Conservation (phyloP, 2,329 filamentous ascomycete species). For the Penicillium sp. region DNA sequence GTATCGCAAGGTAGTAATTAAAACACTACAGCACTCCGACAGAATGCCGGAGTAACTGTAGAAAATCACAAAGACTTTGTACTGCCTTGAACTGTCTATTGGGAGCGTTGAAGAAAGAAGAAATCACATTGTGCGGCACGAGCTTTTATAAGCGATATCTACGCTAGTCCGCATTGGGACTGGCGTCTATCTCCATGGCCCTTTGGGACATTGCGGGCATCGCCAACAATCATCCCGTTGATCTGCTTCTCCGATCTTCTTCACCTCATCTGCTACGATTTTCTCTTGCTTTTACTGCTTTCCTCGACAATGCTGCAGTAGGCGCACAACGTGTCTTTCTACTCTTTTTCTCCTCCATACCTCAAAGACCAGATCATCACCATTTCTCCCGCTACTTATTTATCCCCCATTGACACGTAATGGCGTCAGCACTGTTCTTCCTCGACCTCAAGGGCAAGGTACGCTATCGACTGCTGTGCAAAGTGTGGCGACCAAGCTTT, state of each 20-base stretch:
- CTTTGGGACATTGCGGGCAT: conserved; percentile 13
- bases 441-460: conserved; percentile 99
- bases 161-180: conserved; percentile 30
- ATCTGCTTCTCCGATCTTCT: conserved; percentile 3
- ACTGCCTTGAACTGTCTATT: conserved; percentile 80
- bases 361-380: conserved; percentile 8
- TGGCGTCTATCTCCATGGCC: conserved; percentile 9
- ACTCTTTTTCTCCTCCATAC: neutral
- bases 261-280: neutral
- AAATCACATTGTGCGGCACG: conserved; percentile 16
- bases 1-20: conserved; percentile 64
- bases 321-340: conserved; percentile 6
- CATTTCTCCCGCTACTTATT: conserved; percentile 7
- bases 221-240: conserved; percentile 6
- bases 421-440: conserved; percentile 98
- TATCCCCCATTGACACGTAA: conserved; percentile 46
- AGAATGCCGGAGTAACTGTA: conserved; percentile 64
- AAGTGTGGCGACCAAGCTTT: neutral
- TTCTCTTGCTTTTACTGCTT: neutral
- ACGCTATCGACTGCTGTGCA: conserved; percentile 24
- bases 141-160: conserved; percentile 21
- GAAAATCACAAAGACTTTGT: conserved; percentile 47
- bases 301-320: conserved; percentile 10
- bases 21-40: conserved; percentile 54
- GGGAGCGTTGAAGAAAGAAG: conserved; percentile 61